A percentile compares a stretch with the other conserved stretches of the same genome.
phyloP scores from a whole-genome alignment of 1,139 yeast species.

The Scheffersomyces parashehatae region DNA sequence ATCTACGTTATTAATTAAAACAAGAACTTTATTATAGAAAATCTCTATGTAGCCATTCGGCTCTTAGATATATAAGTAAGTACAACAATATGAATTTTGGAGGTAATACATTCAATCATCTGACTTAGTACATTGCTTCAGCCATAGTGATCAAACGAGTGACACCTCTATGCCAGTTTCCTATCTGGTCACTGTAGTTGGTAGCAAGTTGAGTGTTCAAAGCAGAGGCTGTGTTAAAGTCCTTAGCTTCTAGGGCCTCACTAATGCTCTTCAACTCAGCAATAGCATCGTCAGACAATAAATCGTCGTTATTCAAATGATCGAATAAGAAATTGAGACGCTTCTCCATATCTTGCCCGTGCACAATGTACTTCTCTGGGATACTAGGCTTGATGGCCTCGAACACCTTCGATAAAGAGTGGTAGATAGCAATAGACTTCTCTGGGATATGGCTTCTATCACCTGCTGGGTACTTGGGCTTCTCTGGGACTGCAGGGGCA shows the following conservation, averaged over 20 bases:
- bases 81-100: too few species aligned
- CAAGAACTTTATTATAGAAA: too few species aligned
- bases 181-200: constrained; percentile 71
- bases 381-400: constrained; percentile 68
- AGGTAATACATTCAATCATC: background rate
- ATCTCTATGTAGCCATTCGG: too few species aligned
- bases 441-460: constrained; percentile 72
- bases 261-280: constrained; percentile 54
- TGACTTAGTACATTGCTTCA: constrained; percentile 38
- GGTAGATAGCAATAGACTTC: constrained; percentile 58
- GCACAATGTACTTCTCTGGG: constrained; percentile 75
- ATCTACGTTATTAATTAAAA: too few species aligned
- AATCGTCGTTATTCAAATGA: constrained; percentile 74
- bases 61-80: too few species aligned
- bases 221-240: constrained; percentile 61
- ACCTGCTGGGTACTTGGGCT: constrained; percentile 60
- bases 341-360: constrained; percentile 78
- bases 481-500: constrained; percentile 12
- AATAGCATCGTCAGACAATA: constrained; percentile 59
- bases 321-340: constrained; percentile 76
- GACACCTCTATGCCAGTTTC: constrained; percentile 93
- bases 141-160: constrained; percentile 83
- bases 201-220: constrained; percentile 63
- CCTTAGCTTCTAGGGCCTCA: constrained; percentile 50
- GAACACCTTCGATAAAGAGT: constrained; percentile 54